phyloP scores from a whole-genome alignment of 371 early-diverging fungal species.

The Nosema muscidifuracis region DNA sequence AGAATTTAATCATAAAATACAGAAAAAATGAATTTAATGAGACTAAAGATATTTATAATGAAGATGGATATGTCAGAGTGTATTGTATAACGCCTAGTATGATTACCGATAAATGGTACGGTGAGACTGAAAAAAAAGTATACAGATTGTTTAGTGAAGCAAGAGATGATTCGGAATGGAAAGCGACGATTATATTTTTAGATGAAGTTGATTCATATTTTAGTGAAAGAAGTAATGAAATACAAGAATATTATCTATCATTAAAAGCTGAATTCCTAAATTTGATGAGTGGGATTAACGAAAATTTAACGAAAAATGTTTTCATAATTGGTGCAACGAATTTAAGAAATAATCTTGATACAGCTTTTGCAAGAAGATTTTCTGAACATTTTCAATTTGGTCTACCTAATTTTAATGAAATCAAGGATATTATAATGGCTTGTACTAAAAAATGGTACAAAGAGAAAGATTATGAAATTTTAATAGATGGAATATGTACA shows the following conservation, averaged over 20 bases:
- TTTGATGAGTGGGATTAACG: constrained; percentile 40
- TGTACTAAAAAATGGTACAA: background rate
- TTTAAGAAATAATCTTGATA: constrained; percentile 33
- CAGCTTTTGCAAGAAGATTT: constrained; percentile 51
- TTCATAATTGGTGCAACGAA: constrained; percentile 56
- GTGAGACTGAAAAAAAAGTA: constrained; percentile 50
- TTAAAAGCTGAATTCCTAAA: constrained; percentile 41
- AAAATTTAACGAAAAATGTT: constrained; percentile 13
- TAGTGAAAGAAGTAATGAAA: constrained; percentile 25
- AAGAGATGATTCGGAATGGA: constrained; percentile 17
- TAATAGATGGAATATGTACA: background rate
- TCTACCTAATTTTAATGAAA: constrained; percentile 22
- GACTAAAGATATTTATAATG: too few species aligned
- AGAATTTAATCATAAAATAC: background rate
- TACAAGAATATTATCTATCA: background rate
- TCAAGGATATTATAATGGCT: constrained; percentile 18
- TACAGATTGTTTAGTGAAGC: constrained; percentile 36
- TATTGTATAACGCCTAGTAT: constrained; percentile 33
- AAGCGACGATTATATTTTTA: constrained; percentile 48
- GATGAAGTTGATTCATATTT: constrained; percentile 58
- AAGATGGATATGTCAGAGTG: constrained; percentile 17
- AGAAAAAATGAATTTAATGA: too few species aligned
- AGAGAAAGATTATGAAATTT: background rate
- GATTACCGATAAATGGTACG: constrained; percentile 52
- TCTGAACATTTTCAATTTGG: constrained; percentile 30